Evolutionary conservation across 2,329 filamentous ascomycete genomes (phyloP), one percentile per base, ranked within the genome.

Genomic region (Seiridium cupressi): DNA sequence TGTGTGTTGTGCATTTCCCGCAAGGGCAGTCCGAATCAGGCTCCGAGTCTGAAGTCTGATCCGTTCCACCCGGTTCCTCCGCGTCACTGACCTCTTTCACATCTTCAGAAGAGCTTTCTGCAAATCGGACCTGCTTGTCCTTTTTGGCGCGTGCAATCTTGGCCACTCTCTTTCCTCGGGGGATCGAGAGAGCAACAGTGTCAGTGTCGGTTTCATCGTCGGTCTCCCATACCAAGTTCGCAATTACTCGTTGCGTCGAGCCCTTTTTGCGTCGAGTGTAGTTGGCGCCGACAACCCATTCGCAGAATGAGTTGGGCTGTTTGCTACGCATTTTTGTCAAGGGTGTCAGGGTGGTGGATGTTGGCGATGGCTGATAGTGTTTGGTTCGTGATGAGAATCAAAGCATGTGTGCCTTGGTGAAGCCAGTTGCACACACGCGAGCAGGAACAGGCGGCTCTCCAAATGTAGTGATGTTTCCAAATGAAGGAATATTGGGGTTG

Each of bases 151-250:
- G 40, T 60, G 61, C 13, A 72, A 66, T 4, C 72, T 70, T 57
- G 44, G 32, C 5, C 18, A 13, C 32, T 35, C 44, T n/a, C 13
- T 51, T 34, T 7, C 31, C 9, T 9, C 81, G 78, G 1, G 82
- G 81, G 56, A 82, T 81, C 1, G 79, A 81, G 44, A 85, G 69
- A 18, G 70, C 75, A 57, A 84, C 68, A 3, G 74, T 78, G 57
- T 85, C 82, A 34, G 77, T 73, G 6, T 79, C 77, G n/a, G 75
- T 76, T 59, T 83, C 80, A 48, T 84, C 81, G 62, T 85, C 81
- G 9, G 82, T 84, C 11, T 76, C 70, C 72, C 79, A 79, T 63
- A 81, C 77, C 55, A 79, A 72, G 46, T 78, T 57, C 31, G 68
- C 63, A 4, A 71, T 61, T 5, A 44, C 59, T 6, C 69, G 67